Evolutionary conservation across 2,329 filamentous ascomycete genomes (phyloP).

Genomic region (Fusarium avenaceum): DNA sequence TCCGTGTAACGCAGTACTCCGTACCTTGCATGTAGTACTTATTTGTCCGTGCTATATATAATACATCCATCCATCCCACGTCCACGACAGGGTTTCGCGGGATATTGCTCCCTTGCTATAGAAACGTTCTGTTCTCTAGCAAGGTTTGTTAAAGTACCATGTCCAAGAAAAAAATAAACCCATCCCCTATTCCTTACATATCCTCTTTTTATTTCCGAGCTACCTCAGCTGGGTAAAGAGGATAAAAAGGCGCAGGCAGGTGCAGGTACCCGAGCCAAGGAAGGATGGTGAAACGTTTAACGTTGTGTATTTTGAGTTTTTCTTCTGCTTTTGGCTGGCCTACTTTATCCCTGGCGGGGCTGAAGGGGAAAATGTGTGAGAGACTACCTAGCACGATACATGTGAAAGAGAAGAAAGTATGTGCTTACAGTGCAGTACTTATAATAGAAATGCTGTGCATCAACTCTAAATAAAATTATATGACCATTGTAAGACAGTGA

Average conservation of each 20-base stretch:
- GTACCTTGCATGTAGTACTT: conserved; percentile 35
- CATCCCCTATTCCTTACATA: conserved; percentile 26
- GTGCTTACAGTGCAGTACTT: neutral
- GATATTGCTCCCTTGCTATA: conserved; percentile 33
- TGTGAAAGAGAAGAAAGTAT: neutral
- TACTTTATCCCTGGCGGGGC: conserved; percentile 8
- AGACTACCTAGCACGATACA: conserved; percentile 2
- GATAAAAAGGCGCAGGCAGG: conserved; percentile 3
- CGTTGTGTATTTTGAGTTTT: conserved; percentile 17
- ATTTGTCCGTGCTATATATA: conserved; percentile 31
- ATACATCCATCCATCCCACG: conserved; percentile 7
- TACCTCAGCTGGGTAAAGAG: conserved; percentile 7
- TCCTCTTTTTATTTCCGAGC: conserved; percentile 22
- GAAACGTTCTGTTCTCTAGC: conserved; percentile 33
- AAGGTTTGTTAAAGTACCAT: conserved; percentile 9
- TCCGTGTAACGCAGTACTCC: conserved; percentile 27
- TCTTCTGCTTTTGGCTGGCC: conserved; percentile 1
- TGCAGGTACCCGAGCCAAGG: conserved; percentile 13
- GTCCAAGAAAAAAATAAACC: conserved; percentile 2
- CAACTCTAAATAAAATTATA: neutral
- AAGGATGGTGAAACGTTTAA: conserved; percentile 35
- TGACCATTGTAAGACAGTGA: conserved; percentile 1
- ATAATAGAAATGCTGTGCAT: conserved; percentile 7
- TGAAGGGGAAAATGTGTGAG: conserved; percentile 32
- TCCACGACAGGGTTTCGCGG: conserved; percentile 19